Evolutionary conservation across 2,329 filamentous ascomycete genomes (phyloP).

Genomic region (Colletotrichum cuscutae): DNA sequence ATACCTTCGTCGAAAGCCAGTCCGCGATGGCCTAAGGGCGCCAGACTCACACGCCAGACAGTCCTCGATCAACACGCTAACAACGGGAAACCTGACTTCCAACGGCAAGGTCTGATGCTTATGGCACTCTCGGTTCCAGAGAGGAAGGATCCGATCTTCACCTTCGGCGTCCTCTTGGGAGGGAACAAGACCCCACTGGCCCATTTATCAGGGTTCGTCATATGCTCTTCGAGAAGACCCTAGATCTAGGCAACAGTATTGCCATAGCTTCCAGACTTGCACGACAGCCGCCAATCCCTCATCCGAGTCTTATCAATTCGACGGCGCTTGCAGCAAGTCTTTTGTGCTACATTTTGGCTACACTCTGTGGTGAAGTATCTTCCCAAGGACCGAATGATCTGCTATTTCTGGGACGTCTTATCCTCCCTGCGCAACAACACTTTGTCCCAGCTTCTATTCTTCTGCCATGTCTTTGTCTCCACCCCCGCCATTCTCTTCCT

Average conservation of each 20-base stretch:
- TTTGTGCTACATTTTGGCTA: neutral
- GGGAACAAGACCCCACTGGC: neutral
- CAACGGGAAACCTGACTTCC: conserved; percentile 20
- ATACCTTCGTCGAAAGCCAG: neutral
- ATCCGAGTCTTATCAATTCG: neutral
- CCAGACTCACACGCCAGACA: conserved; percentile 21
- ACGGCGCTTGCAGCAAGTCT: neutral
- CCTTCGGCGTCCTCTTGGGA: neutral
- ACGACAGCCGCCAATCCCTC: neutral
- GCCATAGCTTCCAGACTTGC: neutral
- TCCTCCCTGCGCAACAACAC: neutral
- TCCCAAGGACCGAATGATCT: neutral
- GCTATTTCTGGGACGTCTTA: neutral
- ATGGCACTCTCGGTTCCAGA: neutral
- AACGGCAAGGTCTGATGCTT: conserved; percentile 6
- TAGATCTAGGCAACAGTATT: neutral
- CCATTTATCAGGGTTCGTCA: neutral
- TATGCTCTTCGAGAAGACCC: neutral
- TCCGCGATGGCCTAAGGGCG: neutral
- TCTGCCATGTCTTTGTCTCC: conserved; percentile 10
- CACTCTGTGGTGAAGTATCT: neutral
- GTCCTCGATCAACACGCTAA: conserved; percentile 1
- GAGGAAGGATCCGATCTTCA: conserved; percentile 15
- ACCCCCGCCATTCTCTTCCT: conserved; percentile 26
- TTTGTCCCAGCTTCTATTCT: neutral